Conservation (phyloP, 176 grass and related monocot species). For the Stipa capillata region DNA sequence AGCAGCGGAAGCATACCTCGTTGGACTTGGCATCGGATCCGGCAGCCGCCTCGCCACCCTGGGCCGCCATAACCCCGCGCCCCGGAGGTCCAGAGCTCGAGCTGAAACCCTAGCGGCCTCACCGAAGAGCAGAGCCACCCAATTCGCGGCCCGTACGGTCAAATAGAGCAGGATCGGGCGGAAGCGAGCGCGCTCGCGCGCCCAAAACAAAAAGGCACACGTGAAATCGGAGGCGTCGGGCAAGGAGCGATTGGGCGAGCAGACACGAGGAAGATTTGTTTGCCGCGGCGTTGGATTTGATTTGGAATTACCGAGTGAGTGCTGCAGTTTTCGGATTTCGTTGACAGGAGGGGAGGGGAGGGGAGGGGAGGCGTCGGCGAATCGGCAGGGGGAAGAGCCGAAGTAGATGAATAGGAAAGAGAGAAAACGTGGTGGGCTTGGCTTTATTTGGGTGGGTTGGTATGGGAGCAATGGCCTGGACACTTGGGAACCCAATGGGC, state of each 20-base stretch:
- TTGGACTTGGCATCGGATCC: slow-evolving; percentile 21
- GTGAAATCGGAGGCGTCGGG: background rate
- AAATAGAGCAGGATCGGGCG: background rate
- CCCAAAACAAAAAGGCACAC: background rate
- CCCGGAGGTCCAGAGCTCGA: slow-evolving; percentile 2
- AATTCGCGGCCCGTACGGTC: background rate
- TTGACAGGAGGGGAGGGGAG: no score
- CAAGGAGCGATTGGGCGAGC: background rate
- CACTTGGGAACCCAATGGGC: background rate
- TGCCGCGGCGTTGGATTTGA: background rate
- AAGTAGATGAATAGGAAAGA: background rate
- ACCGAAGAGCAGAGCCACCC: background rate
- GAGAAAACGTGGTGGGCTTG: background rate
- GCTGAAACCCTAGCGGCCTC: background rate
- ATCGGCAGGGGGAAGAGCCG: background rate
- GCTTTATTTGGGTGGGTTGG: background rate
- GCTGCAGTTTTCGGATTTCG: background rate
- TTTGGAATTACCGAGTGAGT: background rate
- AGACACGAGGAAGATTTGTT: background rate
- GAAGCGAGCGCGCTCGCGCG: background rate
- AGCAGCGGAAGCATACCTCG: slow-evolving; percentile 31
- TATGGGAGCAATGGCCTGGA: background rate
- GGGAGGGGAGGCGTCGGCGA: background rate
- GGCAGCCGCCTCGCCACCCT: slow-evolving; percentile 38
- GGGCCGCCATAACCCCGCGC: slow-evolving; percentile 26